Base-by-base conservation (phyloP, 345 rosid species). In the Raphanus raphanistrum region DNA sequence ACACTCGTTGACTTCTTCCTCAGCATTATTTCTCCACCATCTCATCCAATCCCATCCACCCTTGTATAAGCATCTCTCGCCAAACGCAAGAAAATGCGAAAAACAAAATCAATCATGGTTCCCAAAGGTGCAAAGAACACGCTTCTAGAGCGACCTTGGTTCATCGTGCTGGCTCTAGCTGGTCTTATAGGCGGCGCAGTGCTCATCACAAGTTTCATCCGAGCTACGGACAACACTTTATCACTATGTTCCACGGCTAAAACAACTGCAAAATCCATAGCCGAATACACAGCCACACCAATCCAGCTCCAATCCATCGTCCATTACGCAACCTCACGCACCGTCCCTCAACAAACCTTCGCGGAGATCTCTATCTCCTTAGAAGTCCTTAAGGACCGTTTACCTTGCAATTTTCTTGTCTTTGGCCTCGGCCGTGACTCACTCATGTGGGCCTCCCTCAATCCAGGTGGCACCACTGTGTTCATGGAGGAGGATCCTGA, bases 371-470 rank as follows among this genome's bases (percentile, higher is more conserved):
- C 83, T 10, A 79, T 90, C 17, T 82, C 92, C 0, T 83, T 86
- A 26, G 74, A 87, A n/a, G 89, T 90, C 55, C 87, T 90, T 17
- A 79, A 74, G 7, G 68, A 76, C 1, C 79, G 85, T 0, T 38
- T 83, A 0, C 95, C 95, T 13, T 88, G 92, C 48, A 88, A 88
- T 27, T 90, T 90, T 72, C 91, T 89, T 9, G 89, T 89, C 48
- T 91, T 87, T 77, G 97, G 97, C 1, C 90, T 91, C 8, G 94
- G 94, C 13, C 83, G 81, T 7, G 94, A 91, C 66, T 89, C 97
- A 2, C 85, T 89, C 32, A 89, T 91, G 94, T 91, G 97, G 97
- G 80, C 69, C 33, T 83, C 98, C 0, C 82, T 93, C 21, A 93
- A 93, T 68, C 87, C 92, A 27, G 72, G 82, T 11, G 98, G 98